Percentiles rank a stretch among this genome's conserved stretches.
Conservation (phyloP, 2,329 filamentous ascomycete genomes). For the Diaporthe sp. region DNA sequence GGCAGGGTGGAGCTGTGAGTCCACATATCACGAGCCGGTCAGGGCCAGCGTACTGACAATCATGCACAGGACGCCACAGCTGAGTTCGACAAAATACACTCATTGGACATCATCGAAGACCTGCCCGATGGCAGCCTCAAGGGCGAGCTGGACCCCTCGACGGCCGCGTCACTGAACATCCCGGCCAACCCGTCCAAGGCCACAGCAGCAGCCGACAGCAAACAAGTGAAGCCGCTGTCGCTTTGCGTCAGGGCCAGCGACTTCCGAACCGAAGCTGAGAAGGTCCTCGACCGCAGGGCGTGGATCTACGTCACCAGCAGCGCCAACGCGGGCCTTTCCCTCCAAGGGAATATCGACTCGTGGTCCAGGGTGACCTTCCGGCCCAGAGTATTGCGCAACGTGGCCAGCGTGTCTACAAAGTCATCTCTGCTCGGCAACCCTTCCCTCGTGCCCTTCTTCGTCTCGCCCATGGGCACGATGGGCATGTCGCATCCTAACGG, state of each 20-base stretch:
- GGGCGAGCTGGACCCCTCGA: constrained; percentile 48
- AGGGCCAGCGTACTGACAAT: background rate
- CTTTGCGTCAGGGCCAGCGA: constrained; percentile 53
- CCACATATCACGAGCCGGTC: background rate
- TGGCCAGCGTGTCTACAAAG: constrained; percentile 44
- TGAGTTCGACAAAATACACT: constrained; percentile 51
- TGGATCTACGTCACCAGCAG: constrained; percentile 49
- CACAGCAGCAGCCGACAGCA: constrained; percentile 33
- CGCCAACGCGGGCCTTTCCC: constrained; percentile 49
- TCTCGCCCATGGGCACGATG: constrained; percentile 61
- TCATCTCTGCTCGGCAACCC: constrained; percentile 57
- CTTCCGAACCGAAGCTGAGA: constrained; percentile 64
- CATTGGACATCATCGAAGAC: constrained; percentile 48
- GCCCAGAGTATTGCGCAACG: constrained; percentile 52
- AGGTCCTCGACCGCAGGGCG: constrained; percentile 74
- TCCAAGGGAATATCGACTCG: constrained; percentile 47
- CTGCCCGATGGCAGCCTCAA: constrained; percentile 49
- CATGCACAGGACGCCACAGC: constrained; percentile 49
- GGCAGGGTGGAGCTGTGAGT: constrained; percentile 50
- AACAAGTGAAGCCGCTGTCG: constrained; percentile 47
- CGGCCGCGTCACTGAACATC: constrained; percentile 44
- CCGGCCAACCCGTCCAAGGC: constrained; percentile 30
- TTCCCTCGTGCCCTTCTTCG: constrained; percentile 64
- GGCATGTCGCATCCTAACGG: constrained; percentile 57
- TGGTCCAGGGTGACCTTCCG: constrained; percentile 39